phyloP scores from a whole-genome alignment of 2,329 filamentous ascomycete species.

The Dothiorella sarmentorum region DNA sequence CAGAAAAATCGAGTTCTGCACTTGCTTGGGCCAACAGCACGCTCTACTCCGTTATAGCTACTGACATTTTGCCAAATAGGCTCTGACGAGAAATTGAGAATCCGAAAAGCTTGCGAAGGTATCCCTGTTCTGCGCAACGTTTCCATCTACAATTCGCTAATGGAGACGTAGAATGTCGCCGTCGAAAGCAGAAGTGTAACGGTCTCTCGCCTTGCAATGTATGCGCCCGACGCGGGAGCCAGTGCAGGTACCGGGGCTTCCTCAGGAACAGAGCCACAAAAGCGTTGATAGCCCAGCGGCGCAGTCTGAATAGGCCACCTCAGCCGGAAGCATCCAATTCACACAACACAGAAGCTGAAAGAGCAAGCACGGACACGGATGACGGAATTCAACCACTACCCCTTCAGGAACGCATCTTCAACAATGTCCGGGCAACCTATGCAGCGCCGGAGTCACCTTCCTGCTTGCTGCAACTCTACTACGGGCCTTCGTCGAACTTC shows the following conservation, averaged over 20 bases:
- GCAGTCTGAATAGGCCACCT: neutral
- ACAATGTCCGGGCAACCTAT: conserved; percentile 10
- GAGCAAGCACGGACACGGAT: too few species aligned
- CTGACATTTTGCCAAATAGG: neutral
- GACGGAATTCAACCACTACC: neutral
- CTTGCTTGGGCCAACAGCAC: too few species aligned
- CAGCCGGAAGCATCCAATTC: neutral
- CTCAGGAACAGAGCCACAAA: neutral
- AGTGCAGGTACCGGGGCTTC: conserved; percentile 1
- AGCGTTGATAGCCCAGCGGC: neutral
- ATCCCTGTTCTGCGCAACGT: neutral
- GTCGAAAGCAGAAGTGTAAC: conserved; percentile 13
- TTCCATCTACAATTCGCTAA: neutral
- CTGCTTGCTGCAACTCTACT: conserved; percentile 7
- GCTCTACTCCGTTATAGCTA: neutral
- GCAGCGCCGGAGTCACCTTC: neutral
- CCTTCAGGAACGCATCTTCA: neutral
- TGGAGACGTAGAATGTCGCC: neutral
- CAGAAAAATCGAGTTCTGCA: too few species aligned
- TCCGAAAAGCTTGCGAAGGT: conserved; percentile 8
- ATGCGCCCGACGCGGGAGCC: neutral
- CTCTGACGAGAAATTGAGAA: neutral
- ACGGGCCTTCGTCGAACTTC: conserved; percentile 11
- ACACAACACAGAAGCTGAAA: neutral
- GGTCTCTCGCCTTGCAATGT: conserved; percentile 10